Conservation (phyloP, 2,329 filamentous ascomycete genomes). For the Aspergillus eucalypticola region DNA sequence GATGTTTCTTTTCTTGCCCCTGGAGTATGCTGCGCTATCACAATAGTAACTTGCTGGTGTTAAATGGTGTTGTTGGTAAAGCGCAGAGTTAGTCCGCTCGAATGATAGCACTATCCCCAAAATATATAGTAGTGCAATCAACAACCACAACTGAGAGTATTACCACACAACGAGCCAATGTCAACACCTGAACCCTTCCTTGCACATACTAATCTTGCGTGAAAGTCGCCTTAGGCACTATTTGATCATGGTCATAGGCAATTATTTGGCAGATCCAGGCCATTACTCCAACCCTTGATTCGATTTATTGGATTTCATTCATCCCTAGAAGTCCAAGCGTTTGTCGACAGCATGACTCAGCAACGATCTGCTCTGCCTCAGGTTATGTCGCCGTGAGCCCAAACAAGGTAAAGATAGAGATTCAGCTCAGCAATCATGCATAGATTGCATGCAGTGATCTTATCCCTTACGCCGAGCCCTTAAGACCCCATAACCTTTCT, state of each 20-base stretch:
- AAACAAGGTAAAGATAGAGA: neutral
- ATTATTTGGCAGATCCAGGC: conserved; percentile 11
- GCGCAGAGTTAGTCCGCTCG: too few species aligned
- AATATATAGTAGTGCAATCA: too few species aligned
- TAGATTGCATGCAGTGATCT: neutral
- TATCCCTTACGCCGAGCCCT: conserved; percentile 21
- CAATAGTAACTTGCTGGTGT: too few species aligned
- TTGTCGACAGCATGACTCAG: neutral
- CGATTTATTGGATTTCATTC: conserved; percentile 14
- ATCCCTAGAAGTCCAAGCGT: conserved; percentile 3
- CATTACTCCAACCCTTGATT: conserved; percentile 18
- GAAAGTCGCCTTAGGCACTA: neutral
- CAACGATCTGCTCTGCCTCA: neutral
- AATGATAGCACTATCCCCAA: too few species aligned
- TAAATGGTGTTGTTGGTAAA: too few species aligned
- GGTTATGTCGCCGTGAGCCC: too few species aligned
- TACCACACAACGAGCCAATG: neutral
- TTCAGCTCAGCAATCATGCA: neutral
- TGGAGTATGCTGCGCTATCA: too few species aligned
- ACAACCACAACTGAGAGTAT: too few species aligned
- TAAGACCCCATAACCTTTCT: neutral
- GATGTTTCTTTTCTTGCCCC: too few species aligned
- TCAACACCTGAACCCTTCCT: neutral
- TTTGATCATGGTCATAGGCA: neutral
- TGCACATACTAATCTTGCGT: neutral